Base-by-base conservation (phyloP, 768 basidiomycete species). In the Mycena galericulata region DNA sequence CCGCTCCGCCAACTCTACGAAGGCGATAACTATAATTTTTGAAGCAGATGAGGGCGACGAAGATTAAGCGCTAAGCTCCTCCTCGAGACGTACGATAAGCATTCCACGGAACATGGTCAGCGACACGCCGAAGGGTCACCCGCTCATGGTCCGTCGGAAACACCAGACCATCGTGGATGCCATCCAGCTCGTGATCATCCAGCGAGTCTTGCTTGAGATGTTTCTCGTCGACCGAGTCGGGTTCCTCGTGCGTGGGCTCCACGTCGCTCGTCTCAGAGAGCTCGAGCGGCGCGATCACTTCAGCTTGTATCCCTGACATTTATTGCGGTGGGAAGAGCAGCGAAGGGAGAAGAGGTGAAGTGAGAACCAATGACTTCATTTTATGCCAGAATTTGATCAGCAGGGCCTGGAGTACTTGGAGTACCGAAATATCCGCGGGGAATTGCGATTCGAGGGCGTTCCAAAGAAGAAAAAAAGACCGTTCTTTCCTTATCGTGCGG, bases 1-100 rank as follows among this genome's bases (percentile, higher is more conserved):
- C 18, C 92, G 88, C 74, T 94, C 92, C 4, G 89, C 90, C 47
- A 92, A 77, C 75, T 93, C 91, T 34, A 92, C 83, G 45, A 91
- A 36, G 7, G 90, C 90, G 56, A 93, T 90, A 61, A 90, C 89
- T 90, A 57, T 12, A 50, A 29, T 18, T 7, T 38, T n/a, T n/a
- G n/a, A n/a, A n/a, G n/a, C 51, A 30, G 14, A 7, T 30, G 29
- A 40, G 57, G 27, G 43, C 12, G 10, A 40, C 17, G 9, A 40
- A 22, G 15, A 40, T 22, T 12, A 54, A 14, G 11, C 26, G 10
- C n/a, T 4, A 40, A 14, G n/a, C 4, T 20, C 24, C 10, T 4
- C 46, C n/a, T 14, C 34, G 6, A 18, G 29, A 32, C 15, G 50
- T 53, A 87, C 86, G 72, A 75, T 87, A 89, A 18, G 88, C 87